A percentile compares a stretch with the other conserved stretches of the same genome.
phyloP scores from a whole-genome alignment of 495 filamentous ascomycete genomes.

The Hyaloscypha variabilis region DNA sequence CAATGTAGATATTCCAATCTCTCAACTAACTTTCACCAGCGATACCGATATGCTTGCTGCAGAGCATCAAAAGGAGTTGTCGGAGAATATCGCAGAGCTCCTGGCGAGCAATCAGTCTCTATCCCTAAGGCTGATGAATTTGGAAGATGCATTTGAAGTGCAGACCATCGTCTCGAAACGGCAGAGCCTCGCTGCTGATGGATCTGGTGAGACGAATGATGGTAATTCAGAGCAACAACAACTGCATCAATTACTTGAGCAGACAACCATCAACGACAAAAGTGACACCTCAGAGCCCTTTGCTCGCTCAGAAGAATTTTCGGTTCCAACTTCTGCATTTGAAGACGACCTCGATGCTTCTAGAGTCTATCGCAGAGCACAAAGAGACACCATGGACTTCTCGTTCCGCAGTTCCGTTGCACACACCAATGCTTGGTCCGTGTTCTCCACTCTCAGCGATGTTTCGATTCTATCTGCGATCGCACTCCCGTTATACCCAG shows the following conservation, averaged over 20 bases:
- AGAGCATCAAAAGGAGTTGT: constrained; percentile 4
- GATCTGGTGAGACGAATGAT: not conserved
- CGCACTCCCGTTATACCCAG: constrained; percentile 7
- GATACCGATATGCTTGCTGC: constrained; percentile 3
- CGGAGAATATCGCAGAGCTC: constrained; percentile 6
- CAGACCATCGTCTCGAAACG: constrained; percentile 4
- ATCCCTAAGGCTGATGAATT: not conserved
- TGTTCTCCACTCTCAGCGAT: constrained; percentile 3
- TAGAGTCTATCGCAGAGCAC: constrained; percentile 6
- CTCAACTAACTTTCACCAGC: not conserved
- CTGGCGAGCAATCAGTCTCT: constrained; percentile 9
- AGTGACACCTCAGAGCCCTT: not conserved
- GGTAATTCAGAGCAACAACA: not conserved
- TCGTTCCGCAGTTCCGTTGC: constrained; percentile 13
- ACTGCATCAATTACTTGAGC: not conserved
- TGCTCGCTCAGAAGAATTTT: not conserved
- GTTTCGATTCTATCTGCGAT: constrained; percentile 10
- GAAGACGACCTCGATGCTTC: constrained; percentile 9
- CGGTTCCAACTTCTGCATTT: constrained; percentile 10
- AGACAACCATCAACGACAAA: not conserved
- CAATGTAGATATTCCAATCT: not conserved
- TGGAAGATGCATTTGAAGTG: constrained; percentile 10
- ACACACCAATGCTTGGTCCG: constrained; percentile 8
- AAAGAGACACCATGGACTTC: constrained; percentile 5
- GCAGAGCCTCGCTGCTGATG: not conserved